phyloP scores from a whole-genome alignment of 257 asterid species.

The Jaltomata sinuosa region DNA sequence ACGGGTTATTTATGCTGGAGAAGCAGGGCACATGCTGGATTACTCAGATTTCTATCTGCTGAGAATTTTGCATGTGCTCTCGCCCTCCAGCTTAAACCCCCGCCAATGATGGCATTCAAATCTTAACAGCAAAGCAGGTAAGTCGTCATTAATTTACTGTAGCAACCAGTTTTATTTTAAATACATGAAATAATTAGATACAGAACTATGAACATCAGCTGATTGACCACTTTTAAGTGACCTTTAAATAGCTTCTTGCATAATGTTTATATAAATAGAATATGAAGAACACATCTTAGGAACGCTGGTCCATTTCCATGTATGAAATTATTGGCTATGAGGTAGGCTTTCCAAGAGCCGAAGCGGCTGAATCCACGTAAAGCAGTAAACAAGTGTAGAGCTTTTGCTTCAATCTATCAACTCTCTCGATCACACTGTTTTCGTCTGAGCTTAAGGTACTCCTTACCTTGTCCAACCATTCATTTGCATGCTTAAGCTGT shows the following conservation, averaged over 20 bases:
- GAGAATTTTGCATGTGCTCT: constrained; percentile 18
- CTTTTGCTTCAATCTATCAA: constrained; percentile 67
- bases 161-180: neutral
- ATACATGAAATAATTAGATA: neutral
- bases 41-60: neutral
- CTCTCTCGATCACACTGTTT: constrained; percentile 20
- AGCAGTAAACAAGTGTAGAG: constrained; percentile 65
- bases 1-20: constrained; percentile 17
- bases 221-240: neutral
- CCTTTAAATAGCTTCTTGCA: neutral
- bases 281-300: neutral
- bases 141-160: neutral
- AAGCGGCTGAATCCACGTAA: constrained; percentile 73
- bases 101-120: neutral
- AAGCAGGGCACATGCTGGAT: constrained; percentile 30
- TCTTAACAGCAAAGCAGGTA: neutral
- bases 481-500: constrained; percentile 68
- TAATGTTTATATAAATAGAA: neutral
- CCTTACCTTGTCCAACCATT: constrained; percentile 58
- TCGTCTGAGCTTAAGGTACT: constrained; percentile 29
- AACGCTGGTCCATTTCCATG: neutral
- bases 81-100: constrained; percentile 11
- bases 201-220: neutral
- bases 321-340: neutral
- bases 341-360: constrained; percentile 48